Base-by-base conservation (phyloP, 1,284 basidiomycete genomes). In the Tetrapyrgos nigripes region DNA sequence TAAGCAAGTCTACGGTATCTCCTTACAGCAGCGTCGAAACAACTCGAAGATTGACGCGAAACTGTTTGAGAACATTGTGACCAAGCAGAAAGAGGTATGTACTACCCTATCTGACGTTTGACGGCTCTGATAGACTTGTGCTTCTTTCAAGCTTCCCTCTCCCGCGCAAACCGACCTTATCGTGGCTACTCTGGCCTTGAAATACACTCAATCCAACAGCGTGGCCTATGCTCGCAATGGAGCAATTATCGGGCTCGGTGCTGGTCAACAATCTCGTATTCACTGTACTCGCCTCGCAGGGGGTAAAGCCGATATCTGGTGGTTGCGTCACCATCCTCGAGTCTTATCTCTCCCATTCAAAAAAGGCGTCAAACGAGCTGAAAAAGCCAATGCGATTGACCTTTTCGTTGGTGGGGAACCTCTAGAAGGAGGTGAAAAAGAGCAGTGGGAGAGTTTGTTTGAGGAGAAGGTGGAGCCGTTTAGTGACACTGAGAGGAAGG, bases 201-300 rank as follows among this genome's bases (percentile, higher is more conserved):
- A 99, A 77, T 99, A 98, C 83, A 99, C 97, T 0, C 97, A 99
- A 76, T 98, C 96, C 61, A 99, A 99, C 85, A 96, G 93, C 65
- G 97, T 99, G 54, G 93, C 96, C 52, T 99, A 98, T 76, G 95
- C 97, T 1, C 91, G 92, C 69, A 91, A 90, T 71, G 97, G 97
- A 35, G 89, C 95, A 31, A 92, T 98, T 72, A 87, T 99, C 69
- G 97, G 97, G 57, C 91, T 98, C 51, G 97, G 97, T 53, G 97
- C 97, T 0, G 97, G 97, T 14, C 97, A 99, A 75, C 97, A 99
- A 76, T 98, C 96, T 9, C 93, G 97, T 57, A 99, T 99, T 73
- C 97, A 99, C 82, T 99, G 97, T 79, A 99, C 97, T 21, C 92
- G 97, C 52, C 88, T 99, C 48, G 97, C 97, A 1, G 97, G 97